Base-by-base conservation (phyloP, 2,329 filamentous ascomycete genomes). In the Didymella keratinophila region DNA sequence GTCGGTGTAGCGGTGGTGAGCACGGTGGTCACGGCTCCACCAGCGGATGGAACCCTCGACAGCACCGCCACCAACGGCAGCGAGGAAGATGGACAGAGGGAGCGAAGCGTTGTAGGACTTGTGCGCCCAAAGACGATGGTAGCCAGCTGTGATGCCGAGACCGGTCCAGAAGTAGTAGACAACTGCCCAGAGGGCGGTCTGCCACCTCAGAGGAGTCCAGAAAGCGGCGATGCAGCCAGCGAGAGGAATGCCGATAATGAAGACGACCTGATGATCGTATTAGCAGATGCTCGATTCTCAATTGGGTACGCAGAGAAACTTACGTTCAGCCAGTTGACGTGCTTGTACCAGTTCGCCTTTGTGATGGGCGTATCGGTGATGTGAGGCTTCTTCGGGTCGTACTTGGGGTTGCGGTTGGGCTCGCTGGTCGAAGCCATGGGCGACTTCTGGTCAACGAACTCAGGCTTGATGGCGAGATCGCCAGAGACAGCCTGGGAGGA, bases 301-400 rank as follows among this genome's bases (percentile, higher is more conserved):
- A 18, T 27, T 30, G 25, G 3, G 3, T 7, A 2, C 10, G 10
- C 6, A 10, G 12, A 6, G 4, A 30, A 43, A 49, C 72, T 84
- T 70, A 91, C 88, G 78, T 96, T 97, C 68, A 97, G 85, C 92
- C 93, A 97, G 84, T 96, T 93, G 83, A 97, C 85, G 76, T 97
- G 93, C 81, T 94, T 89, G 81, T 93, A 88, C 91, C 91, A 95
- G 82, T 96, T 97, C 66, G 83, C 79, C 79, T 84, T 84, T 62
- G 92, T 96, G 66, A 96, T 90, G 65, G 90, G 89, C 64, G 85
- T 85, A 62, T 96, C 92, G 68, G 92, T 87, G 78, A 96, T 96
- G 79, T 96, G 92, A 71, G 89, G 85, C 81, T 96, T 96, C 82
- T 89, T 86, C 49, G 84, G 82, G 69, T 85, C 81, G 72, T 85